Conservation (phyloP, 139 green algal species). For the Chlamydomonas eustigma region DNA sequence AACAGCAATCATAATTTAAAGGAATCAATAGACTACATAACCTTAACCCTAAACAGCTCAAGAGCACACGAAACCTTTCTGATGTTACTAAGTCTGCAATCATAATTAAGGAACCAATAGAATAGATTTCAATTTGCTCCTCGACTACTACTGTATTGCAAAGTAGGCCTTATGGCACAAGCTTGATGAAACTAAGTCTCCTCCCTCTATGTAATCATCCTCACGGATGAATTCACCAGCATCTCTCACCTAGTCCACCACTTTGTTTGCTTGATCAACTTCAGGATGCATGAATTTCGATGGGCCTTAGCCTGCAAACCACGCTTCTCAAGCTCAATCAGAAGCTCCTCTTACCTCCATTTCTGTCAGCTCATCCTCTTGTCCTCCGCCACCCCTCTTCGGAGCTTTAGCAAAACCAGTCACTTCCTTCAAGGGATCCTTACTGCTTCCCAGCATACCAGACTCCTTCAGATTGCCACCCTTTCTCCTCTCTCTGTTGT, state of each 20-base stretch:
- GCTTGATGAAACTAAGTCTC: background rate
- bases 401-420: slow-evolving; percentile 27
- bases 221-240: background rate
- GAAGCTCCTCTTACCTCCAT: slow-evolving; percentile 26
- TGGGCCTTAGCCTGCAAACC: background rate
- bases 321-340: background rate
- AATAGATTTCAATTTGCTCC: too few species aligned
- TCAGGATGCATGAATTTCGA: too few species aligned
- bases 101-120: background rate
- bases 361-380: slow-evolving; percentile 39
- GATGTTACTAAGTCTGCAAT: background rate
- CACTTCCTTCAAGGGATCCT: slow-evolving; percentile 12
- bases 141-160: too few species aligned
- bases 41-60: background rate
- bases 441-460: slow-evolving; percentile 12
- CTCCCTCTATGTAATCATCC: background rate
- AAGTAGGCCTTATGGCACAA: too few species aligned
- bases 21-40: background rate
- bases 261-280: background rate
- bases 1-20: background rate
- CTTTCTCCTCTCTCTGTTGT: background rate
- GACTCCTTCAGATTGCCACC: too few species aligned
- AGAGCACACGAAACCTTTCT: background rate
- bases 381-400: slow-evolving; percentile 15
- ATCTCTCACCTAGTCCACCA: background rate